Evolutionary conservation across 306 rosid genomes (phyloP).

Genomic region (Astragalus membranaceus): DNA sequence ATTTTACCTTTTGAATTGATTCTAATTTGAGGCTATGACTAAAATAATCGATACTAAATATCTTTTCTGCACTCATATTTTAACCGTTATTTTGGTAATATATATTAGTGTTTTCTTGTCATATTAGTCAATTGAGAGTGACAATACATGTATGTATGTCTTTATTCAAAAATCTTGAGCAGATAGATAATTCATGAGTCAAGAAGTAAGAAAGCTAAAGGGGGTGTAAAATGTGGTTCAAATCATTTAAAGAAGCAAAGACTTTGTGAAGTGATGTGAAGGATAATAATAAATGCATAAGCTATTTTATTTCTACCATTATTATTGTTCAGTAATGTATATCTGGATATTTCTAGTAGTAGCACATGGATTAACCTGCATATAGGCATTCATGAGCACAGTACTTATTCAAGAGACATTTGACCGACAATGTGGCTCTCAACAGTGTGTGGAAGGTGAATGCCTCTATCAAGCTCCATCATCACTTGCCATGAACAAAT

Average conservation of each 20-base stretch:
- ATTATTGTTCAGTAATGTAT: neutral
- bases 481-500: conserved; percentile 20
- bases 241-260: neutral
- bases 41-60: no score
- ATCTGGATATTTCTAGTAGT: conserved; percentile 31
- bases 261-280: conserved; percentile 18
- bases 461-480: conserved; percentile 13
- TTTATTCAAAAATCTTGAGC: conserved; percentile 13
- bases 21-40: no score
- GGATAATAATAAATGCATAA: neutral
- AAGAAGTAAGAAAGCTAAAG: conserved; percentile 23
- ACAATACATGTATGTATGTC: conserved; percentile 14
- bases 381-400: conserved; percentile 30
- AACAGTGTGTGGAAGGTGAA: conserved; percentile 38
- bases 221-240: conserved; percentile 5
- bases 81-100: conserved; percentile 5
- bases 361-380: conserved; percentile 21
- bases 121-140: conserved; percentile 25
- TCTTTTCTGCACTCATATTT: no score
- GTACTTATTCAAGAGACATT: conserved; percentile 47
- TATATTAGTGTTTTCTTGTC: conserved; percentile 28
- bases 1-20: no score
- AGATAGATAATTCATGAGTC: conserved; percentile 11
- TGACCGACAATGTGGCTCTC: conserved; percentile 45
- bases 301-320: neutral